Percentiles rank a stretch among this genome's conserved stretches.
These are phyloP conservation scores for Kluyveromyces wickerhamii DNA, from an alignment of 805 yeast genomes.

Conservation along the genomic window DNA sequence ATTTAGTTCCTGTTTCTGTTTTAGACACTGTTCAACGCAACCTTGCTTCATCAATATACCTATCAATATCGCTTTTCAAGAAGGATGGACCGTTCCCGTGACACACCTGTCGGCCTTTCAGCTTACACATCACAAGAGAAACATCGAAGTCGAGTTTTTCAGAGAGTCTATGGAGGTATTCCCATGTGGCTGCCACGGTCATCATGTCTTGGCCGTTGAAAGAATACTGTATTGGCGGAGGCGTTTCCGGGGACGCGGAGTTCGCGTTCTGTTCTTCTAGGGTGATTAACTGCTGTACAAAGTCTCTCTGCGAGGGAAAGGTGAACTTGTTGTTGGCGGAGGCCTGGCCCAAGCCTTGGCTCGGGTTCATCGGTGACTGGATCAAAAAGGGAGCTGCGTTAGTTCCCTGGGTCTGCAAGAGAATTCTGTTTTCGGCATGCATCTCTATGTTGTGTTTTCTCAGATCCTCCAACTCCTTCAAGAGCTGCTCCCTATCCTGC, in stretches of 20 bases:
- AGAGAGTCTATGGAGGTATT: conserved; percentile 50
- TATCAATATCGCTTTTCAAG: conserved; percentile 17
- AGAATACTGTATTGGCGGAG: conserved; percentile 6
- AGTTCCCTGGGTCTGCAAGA: conserved; percentile 25
- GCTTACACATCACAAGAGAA: conserved; percentile 44
- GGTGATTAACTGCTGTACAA: conserved; percentile 2
- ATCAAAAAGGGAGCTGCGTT: neutral
- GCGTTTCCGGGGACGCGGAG: conserved; percentile 20
- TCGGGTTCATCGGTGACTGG: too few relatives aligned
- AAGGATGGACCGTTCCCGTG: conserved; percentile 59
- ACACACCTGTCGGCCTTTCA: conserved; percentile 65
- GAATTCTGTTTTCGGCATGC: conserved; percentile 52
- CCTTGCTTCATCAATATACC: neutral
- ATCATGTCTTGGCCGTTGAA: conserved; percentile 41
- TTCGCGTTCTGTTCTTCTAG: neutral
- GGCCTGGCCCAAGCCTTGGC: neutral
- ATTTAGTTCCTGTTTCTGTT: too few relatives aligned
- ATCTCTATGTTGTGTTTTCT: conserved; percentile 49
- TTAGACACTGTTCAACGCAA: too few relatives aligned
- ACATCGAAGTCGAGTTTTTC: conserved; percentile 47
- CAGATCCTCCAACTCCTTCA: conserved; percentile 42
- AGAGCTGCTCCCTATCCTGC: conserved; percentile 39
- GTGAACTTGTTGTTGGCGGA: neutral
- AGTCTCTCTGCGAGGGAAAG: conserved; percentile 2
- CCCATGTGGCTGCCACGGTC: conserved; percentile 80